Conservation (phyloP, 495 filamentous ascomycete genomes). For the Cryomyces antarcticus region DNA sequence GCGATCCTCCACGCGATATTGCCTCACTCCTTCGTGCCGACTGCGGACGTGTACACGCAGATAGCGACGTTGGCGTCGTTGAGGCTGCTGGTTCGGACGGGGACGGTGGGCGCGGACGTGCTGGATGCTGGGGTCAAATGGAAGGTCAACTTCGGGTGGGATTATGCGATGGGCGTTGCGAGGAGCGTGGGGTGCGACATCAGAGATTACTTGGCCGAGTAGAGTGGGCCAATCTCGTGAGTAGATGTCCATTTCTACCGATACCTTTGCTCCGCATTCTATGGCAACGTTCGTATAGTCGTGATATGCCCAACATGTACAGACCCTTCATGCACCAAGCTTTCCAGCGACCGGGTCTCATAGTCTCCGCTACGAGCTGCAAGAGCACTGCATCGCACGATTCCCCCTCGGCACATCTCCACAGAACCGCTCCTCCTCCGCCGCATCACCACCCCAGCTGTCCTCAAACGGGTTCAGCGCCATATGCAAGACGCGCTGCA, state of each 20-base stretch:
- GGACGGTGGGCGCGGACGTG: constrained; percentile 31
- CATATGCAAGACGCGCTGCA: constrained; percentile 59
- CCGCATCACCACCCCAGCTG: constrained; percentile 44
- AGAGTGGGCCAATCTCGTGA: neutral
- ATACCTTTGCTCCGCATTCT: no score
- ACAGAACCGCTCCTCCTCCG: constrained; percentile 66
- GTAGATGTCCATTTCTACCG: no score
- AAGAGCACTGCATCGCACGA: constrained; percentile 81
- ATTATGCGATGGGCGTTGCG: constrained; percentile 40
- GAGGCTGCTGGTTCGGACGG: constrained; percentile 44
- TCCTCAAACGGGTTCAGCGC: constrained; percentile 68
- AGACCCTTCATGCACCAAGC: no score
- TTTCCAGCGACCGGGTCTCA: no score
- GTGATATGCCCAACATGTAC: no score
- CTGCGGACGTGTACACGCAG: constrained; percentile 27
- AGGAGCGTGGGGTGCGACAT: constrained; percentile 52
- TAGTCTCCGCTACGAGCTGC: constrained; percentile 25
- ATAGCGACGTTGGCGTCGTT: constrained; percentile 66
- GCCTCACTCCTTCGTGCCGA: constrained; percentile 36
- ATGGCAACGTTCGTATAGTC: no score
- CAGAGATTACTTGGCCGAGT: constrained; percentile 43
- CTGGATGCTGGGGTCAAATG: constrained; percentile 49
- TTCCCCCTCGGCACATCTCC: constrained; percentile 63
- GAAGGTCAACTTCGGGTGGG: constrained; percentile 59
- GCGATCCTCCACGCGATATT: constrained; percentile 71